A percentile compares a stretch with the other conserved stretches of the same genome.
phyloP scores from a whole-genome alignment of 1,139 yeast genomes.

The Kodamaea arcana region DNA sequence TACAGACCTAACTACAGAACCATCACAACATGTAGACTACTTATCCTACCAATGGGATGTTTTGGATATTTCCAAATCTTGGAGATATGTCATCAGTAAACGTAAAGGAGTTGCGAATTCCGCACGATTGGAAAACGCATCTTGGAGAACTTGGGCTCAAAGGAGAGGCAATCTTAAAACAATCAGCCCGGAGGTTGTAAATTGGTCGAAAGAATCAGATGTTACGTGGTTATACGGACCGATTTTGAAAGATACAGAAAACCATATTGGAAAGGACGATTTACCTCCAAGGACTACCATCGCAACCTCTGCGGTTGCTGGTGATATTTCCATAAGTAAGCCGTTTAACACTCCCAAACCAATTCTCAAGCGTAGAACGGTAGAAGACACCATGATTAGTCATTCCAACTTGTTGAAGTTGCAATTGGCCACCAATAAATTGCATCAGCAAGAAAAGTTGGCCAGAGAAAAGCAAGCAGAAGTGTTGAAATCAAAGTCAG shows the following conservation, averaged over 20 bases:
- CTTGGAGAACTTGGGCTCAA: conserved; percentile 90
- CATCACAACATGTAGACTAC: conserved; percentile 89
- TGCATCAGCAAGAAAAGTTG: conserved; percentile 27
- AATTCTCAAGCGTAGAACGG: conserved; percentile 75
- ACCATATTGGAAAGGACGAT: conserved; percentile 21
- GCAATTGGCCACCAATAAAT: conserved; percentile 40
- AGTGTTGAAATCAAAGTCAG: conserved; percentile 4
- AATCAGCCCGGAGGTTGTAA: conserved; percentile 66
- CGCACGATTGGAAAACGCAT: conserved; percentile 70
- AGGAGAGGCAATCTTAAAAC: conserved; percentile 62
- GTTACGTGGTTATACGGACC: conserved; percentile 86
- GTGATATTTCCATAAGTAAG: conserved; percentile 35
- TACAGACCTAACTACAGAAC: conserved; percentile 73
- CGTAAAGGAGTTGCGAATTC: conserved; percentile 71
- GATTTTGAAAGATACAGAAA: conserved; percentile 46
- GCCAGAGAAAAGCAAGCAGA: conserved; percentile 12
- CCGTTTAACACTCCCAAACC: conserved; percentile 51
- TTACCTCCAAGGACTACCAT: conserved; percentile 20
- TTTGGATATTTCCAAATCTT: conserved; percentile 83
- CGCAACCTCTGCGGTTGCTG: conserved; percentile 45
- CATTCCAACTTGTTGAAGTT: conserved; percentile 49
- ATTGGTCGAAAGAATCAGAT: conserved; percentile 79
- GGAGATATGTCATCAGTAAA: conserved; percentile 86
- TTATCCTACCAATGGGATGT: conserved; percentile 95
- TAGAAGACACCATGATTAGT: conserved; percentile 67